These are phyloP conservation scores for Annulohypoxylon nitens DNA, from an alignment of 495 filamentous ascomycete genomes.

Conservation along the genomic window DNA sequence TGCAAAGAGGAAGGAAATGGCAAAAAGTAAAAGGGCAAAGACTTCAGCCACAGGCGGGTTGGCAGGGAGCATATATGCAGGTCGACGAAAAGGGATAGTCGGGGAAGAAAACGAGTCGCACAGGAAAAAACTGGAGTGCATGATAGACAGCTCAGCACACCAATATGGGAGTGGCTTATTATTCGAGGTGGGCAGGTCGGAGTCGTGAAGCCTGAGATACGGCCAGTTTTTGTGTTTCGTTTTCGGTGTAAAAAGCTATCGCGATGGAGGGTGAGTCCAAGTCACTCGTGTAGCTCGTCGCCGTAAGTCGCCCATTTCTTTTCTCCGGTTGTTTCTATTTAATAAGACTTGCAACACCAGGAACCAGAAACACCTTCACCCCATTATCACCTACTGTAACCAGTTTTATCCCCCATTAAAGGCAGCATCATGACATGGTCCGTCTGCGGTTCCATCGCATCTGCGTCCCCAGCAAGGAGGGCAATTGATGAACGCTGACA, in stretches of 20 bases:
- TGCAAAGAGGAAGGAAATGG: slow-evolving; percentile 15
- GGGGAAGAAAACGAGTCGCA: slow-evolving; percentile 44
- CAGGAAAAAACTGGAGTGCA: slow-evolving; percentile 48
- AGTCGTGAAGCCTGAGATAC: slow-evolving; percentile 24
- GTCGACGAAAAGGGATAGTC: slow-evolving; percentile 49
- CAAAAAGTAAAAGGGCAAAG: slow-evolving; percentile 45
- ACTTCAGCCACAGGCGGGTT: slow-evolving; percentile 37
- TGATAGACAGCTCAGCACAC: slow-evolving; percentile 49
- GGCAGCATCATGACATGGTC: slow-evolving; percentile 41
- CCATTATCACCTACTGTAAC: slow-evolving; percentile 47
- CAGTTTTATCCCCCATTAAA: slow-evolving; percentile 38
- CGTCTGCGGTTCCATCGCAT: slow-evolving; percentile 49
- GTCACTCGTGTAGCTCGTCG: slow-evolving; percentile 5
- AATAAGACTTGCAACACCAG: slow-evolving; percentile 37
- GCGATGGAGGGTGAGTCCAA: slow-evolving; percentile 31
- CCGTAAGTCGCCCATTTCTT: slow-evolving; percentile 26
- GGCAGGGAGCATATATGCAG: slow-evolving; percentile 43
- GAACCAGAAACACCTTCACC: slow-evolving; percentile 20
- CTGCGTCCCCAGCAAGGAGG: slow-evolving; percentile 37
- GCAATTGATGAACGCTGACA: slow-evolving; percentile 29
- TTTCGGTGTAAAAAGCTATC: slow-evolving; percentile 21
- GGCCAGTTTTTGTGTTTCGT: slow-evolving; percentile 13
- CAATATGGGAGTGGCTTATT: slow-evolving; percentile 35
- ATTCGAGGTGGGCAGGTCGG: slow-evolving; percentile 36
- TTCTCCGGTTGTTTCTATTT: slow-evolving; percentile 38